Percentiles rank a stretch among this genome's conserved stretches.
These are phyloP conservation scores for Senna siamea DNA, from an alignment of 306 rosid species.

Conservation along the genomic window DNA sequence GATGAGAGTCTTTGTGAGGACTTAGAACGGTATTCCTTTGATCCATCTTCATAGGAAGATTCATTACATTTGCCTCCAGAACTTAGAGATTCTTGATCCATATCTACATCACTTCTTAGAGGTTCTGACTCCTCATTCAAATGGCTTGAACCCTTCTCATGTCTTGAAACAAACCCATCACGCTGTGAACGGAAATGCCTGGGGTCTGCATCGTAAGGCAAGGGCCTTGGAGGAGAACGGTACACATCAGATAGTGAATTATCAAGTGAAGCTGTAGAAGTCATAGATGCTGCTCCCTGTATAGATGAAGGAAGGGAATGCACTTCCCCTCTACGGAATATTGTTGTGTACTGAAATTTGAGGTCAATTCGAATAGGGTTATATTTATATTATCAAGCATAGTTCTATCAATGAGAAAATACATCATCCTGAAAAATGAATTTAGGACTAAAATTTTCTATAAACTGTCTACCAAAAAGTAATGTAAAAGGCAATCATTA, in stretches of 20 bases:
- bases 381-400: constrained; percentile 27
- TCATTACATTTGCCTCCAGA: constrained; percentile 70
- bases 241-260: constrained; percentile 82
- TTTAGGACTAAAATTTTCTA: constrained; percentile 9
- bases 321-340: constrained; percentile 84
- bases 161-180: constrained; percentile 79
- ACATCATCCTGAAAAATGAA: neutral
- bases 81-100: constrained; percentile 64
- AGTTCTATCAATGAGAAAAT: constrained; percentile 22
- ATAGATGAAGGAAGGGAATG: constrained; percentile 75
- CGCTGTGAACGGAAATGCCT: constrained; percentile 72
- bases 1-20: constrained; percentile 66
- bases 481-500: neutral
- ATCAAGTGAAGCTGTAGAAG: constrained; percentile 74
- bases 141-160: constrained; percentile 93
- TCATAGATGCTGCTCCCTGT: constrained; percentile 77
- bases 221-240: constrained; percentile 96
- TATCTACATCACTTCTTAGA: constrained; percentile 70
- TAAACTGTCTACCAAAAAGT: constrained; percentile 13
- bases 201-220: constrained; percentile 96
- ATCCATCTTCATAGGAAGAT: constrained; percentile 66
- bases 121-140: constrained; percentile 87
- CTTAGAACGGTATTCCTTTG: constrained; percentile 71
- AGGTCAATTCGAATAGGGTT: constrained; percentile 28
- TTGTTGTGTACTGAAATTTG: constrained; percentile 67